Conservation (phyloP, 306 rosid genomes). For the Spatholobus suberectus region DNA sequence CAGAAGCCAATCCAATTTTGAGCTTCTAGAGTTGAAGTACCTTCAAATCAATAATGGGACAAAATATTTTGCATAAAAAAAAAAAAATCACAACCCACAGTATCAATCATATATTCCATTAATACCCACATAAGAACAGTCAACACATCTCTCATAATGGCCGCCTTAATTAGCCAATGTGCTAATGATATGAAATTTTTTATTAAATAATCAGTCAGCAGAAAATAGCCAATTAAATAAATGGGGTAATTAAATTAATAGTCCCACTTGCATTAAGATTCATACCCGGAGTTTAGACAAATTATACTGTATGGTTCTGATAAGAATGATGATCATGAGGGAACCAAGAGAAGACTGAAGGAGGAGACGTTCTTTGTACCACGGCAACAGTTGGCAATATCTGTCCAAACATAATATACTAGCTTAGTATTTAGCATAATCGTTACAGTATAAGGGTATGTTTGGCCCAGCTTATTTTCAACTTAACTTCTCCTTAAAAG, state of each 20-base stretch:
- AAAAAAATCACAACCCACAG: not conserved
- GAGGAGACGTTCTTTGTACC: slow-evolving; percentile 88
- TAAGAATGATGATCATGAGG: slow-evolving; percentile 76
- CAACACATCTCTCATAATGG: not conserved
- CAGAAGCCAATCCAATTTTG: not conserved
- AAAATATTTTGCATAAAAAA: not conserved
- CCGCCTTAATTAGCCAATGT: slow-evolving; percentile 5
- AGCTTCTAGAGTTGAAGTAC: not conserved
- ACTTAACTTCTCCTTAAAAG: too few species aligned
- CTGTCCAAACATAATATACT: slow-evolving; percentile 48
- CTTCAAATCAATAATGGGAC: not conserved
- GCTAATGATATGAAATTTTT: not conserved
- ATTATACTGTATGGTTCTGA: slow-evolving; percentile 83
- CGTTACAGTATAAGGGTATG: slow-evolving; percentile 13
- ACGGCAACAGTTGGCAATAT: slow-evolving; percentile 68
- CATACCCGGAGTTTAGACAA: slow-evolving; percentile 81
- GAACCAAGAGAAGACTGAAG: slow-evolving; percentile 87
- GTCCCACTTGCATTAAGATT: slow-evolving; percentile 2
- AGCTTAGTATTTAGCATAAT: slow-evolving; percentile 30
- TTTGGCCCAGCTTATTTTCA: too few species aligned
- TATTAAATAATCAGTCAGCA: slow-evolving; percentile 15
- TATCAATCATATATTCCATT: not conserved
- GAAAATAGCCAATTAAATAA: slow-evolving; percentile 12
- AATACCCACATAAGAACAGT: not conserved
- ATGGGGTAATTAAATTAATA: not conserved